Evolutionary conservation across 441 rosid species (phyloP).

Genomic region (Bruguiera hainesii): DNA sequence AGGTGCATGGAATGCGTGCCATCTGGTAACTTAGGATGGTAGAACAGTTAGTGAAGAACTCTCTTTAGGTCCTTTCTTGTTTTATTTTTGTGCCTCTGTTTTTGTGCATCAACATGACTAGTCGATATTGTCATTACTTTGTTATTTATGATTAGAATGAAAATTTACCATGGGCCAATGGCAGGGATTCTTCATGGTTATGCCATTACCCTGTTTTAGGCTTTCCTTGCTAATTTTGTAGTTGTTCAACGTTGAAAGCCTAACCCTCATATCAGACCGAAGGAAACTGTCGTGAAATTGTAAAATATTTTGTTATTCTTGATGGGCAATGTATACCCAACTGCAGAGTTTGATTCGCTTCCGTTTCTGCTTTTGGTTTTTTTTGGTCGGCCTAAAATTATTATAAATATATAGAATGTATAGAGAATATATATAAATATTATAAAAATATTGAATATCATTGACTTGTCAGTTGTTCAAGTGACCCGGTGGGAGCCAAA

Average conservation of each 20-base stretch:
- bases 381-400: too few species aligned
- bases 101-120: constrained; percentile 50
- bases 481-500: too few species aligned
- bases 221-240: constrained; percentile 25
- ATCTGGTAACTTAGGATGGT: constrained; percentile 35
- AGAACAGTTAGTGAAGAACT: constrained; percentile 48
- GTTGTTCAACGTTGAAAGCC: constrained; percentile 28
- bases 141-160: constrained; percentile 40
- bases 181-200: constrained; percentile 54
- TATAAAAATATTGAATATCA: too few species aligned
- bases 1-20: constrained; percentile 43
- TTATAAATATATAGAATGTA: too few species aligned
- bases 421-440: too few species aligned
- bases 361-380: too few species aligned
- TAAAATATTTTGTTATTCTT: constrained; percentile 18
- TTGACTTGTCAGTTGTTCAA: too few species aligned
- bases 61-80: constrained; percentile 23
- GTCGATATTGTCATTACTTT: constrained; percentile 35
- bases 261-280: constrained; percentile 29
- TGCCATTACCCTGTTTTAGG: constrained; percentile 41
- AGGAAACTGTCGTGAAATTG: constrained; percentile 31
- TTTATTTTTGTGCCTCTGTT: constrained; percentile 21
- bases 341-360: neutral
- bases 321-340: constrained; percentile 10
- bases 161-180: constrained; percentile 41